Evolutionary conservation across 306 rosid species (phyloP).

Genomic region (Echinosophora koreensis): DNA sequence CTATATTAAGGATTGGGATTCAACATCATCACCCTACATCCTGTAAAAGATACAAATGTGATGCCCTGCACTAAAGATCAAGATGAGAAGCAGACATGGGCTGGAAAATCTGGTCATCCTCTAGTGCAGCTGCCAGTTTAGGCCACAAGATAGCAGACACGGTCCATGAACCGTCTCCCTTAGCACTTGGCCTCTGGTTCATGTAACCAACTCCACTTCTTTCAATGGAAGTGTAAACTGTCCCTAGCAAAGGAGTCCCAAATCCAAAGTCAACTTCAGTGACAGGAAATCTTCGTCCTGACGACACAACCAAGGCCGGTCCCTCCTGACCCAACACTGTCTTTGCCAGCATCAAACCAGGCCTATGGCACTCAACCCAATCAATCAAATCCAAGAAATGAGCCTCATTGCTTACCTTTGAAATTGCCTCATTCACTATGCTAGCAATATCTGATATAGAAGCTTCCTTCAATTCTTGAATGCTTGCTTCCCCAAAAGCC

Average conservation of each 20-base stretch:
- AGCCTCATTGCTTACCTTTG: slow-evolving; percentile 67
- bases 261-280: slow-evolving; percentile 81
- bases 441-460: slow-evolving; percentile 61
- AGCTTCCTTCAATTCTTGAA: slow-evolving; percentile 57
- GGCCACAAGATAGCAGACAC: slow-evolving; percentile 93
- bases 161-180: slow-evolving; percentile 84
- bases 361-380: slow-evolving; percentile 85
- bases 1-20: background rate
- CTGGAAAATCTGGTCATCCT: slow-evolving; percentile 67
- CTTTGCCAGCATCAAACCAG: slow-evolving; percentile 78
- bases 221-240: slow-evolving; percentile 69
- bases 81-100: slow-evolving; percentile 74
- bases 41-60: too few relatives aligned
- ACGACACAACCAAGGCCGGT: slow-evolving; percentile 72
- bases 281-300: slow-evolving; percentile 78
- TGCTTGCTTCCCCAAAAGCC: slow-evolving; percentile 70
- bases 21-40: background rate
- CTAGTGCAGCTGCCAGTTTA: slow-evolving; percentile 66
- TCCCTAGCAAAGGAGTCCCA: slow-evolving; percentile 80
- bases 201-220: slow-evolving; percentile 80
- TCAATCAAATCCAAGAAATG: slow-evolving; percentile 87
- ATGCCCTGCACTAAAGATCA: slow-evolving; percentile 49
- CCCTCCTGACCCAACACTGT: slow-evolving; percentile 71
- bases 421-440: slow-evolving; percentile 68
- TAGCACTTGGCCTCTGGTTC: slow-evolving; percentile 86